A percentile compares a stretch with the other conserved stretches of the same genome.
phyloP scores from a whole-genome alignment of 2,329 filamentous ascomycete species.

The Coccinonectria pachysandricola region DNA sequence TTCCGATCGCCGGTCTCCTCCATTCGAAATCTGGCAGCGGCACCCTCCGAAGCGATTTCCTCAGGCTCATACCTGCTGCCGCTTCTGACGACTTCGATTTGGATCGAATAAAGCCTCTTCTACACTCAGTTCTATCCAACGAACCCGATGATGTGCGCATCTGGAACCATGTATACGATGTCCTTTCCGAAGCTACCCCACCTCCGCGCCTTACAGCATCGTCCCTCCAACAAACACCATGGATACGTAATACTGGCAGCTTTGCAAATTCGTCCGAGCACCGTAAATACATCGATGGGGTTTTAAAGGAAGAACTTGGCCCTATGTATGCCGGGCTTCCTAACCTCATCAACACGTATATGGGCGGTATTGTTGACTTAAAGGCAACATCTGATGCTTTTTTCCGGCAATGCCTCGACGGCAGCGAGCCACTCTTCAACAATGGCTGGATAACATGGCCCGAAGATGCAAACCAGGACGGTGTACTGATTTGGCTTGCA shows the following conservation, averaged over 20 bases:
- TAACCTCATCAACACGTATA: slow-evolving; percentile 23
- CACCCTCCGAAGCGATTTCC: slow-evolving; percentile 7
- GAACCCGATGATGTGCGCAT: slow-evolving; percentile 20
- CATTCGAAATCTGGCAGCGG: slow-evolving; percentile 3
- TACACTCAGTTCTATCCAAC: slow-evolving; percentile 17
- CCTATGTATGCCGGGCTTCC: slow-evolving; percentile 25
- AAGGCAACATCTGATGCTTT: slow-evolving; percentile 21
- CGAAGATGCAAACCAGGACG: slow-evolving; percentile 22
- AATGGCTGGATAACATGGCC: slow-evolving; percentile 26
- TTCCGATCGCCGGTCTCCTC: slow-evolving; percentile 2
- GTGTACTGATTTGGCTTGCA: slow-evolving; percentile 25
- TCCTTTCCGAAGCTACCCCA: slow-evolving; percentile 12
- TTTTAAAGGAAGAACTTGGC: slow-evolving; percentile 26
- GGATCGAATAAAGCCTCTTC: slow-evolving; percentile 23
- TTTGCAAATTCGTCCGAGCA: slow-evolving; percentile 26
- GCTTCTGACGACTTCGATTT: slow-evolving; percentile 9
- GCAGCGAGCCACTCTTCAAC: slow-evolving; percentile 20
- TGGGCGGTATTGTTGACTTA: slow-evolving; percentile 21
- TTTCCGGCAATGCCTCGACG: slow-evolving; percentile 25
- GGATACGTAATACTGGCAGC: slow-evolving; percentile 20
- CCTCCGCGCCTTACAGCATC: slow-evolving; percentile 15
- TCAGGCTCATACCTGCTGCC: slow-evolving; percentile 3
- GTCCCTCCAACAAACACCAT: slow-evolving; percentile 21
- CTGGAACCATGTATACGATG: slow-evolving; percentile 27
- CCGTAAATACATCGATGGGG: slow-evolving; percentile 21